Conservation (phyloP, 2,329 filamentous ascomycete species). For the Ceratocystis huliohia region DNA sequence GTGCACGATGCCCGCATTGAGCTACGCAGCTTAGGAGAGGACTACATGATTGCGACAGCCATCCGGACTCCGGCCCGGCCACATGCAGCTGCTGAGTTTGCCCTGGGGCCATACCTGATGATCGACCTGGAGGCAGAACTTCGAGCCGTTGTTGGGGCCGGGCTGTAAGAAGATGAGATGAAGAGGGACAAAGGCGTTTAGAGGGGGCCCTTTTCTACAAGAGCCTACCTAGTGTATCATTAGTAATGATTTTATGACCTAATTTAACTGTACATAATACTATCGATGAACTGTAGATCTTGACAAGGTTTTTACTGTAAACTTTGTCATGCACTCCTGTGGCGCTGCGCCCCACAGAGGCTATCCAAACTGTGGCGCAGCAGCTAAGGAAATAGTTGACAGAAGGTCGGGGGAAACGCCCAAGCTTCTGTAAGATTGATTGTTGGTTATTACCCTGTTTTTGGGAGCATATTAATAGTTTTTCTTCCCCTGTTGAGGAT, state of each 20-base stretch:
- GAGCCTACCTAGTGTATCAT: not conserved
- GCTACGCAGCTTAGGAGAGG: slow-evolving; percentile 15
- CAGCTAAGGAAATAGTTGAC: not conserved
- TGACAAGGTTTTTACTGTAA: no score
- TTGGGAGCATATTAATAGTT: not conserved
- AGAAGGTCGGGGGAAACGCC: not conserved
- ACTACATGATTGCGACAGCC: slow-evolving; percentile 19
- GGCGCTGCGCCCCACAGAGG: no score
- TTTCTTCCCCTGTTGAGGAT: not conserved
- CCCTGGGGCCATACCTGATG: slow-evolving; percentile 6
- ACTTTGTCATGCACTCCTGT: no score
- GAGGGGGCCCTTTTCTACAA: not conserved
- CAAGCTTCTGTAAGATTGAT: not conserved
- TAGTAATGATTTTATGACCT: slow-evolving; percentile 12
- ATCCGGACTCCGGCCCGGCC: slow-evolving; percentile 13
- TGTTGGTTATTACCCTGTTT: not conserved
- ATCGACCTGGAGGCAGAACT: slow-evolving; percentile 14
- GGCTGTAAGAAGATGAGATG: not conserved
- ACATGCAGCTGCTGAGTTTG: slow-evolving; percentile 9
- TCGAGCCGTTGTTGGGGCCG: not conserved
- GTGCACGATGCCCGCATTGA: slow-evolving; percentile 17
- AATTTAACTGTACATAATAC: not conserved
- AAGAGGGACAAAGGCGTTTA: not conserved
- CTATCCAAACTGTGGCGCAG: not conserved
- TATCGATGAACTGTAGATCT: no score